Base-by-base conservation (phyloP, 257 asterid genomes). In the Paraleonurus japonicus region DNA sequence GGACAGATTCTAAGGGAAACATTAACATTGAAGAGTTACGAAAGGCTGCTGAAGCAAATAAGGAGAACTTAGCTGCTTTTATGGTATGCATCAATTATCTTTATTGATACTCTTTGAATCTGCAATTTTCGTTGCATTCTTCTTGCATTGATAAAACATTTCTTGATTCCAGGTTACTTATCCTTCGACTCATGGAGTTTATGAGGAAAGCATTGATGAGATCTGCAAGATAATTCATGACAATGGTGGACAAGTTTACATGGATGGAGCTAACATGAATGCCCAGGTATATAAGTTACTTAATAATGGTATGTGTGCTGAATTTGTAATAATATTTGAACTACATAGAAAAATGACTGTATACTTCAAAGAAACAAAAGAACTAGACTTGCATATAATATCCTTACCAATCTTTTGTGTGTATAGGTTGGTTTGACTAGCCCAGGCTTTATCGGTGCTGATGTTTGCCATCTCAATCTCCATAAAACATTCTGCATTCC, bases 251-350 rank as follows among this genome's bases (percentile, higher is more conserved):
- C 99, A 95, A 84, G 99, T 95, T 51, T 95, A 95, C 89, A 95
- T 92, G 98, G 99, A 95, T 74, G 99, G 99, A 82, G 99, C 99
- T 63, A 95, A 95, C 95, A 95, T 95, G 99, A 95, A 95, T 37
- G 99, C 99, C 67, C 99, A 95, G 98, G 99, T 95, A 85, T 7
- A 7, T 35, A 7, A 48, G 1, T 73, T 41, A 1, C 39, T 33
- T 45, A 30, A 60, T 20, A 7, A 41, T 3, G 5, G 7, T 7
- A 7, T 17, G 55, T 3, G 13, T 48, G 9, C 7, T 4, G 23
- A 17, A 17, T n/a, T 48, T 48, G 57, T n/a, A 16, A 57, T 59
- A 32, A 32, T 11, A 64, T 39, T 64, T 2, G 15, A 39, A 39
- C 54, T 63, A 35, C 11, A 17, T 10, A 19, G 28, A 35, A 33